Evolutionary conservation across 139 green algal species (phyloP).

Genomic region (Eudorina sp.): DNA sequence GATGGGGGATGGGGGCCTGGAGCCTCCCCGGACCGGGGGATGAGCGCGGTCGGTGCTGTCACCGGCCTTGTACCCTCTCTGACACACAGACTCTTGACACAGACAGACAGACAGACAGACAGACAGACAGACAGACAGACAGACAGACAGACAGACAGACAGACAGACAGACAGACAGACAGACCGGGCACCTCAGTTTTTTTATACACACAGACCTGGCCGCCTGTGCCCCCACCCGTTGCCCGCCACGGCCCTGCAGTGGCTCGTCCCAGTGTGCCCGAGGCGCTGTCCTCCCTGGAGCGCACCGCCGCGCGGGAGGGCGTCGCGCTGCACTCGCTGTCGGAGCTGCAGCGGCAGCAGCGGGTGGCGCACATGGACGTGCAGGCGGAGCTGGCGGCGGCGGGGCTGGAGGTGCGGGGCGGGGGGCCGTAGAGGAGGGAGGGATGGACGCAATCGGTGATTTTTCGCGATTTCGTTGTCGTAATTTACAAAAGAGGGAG

Average conservation of each 20-base stretch:
- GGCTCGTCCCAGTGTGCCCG: slow-evolving; percentile 7
- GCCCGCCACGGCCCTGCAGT: neutral
- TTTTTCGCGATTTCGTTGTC: too few species aligned
- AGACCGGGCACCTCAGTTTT: too few species aligned
- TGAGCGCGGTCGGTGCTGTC: too few species aligned
- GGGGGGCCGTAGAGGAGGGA: neutral
- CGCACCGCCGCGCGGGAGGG: slow-evolving; percentile 4
- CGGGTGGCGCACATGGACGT: slow-evolving; percentile 16
- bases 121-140: too few species aligned
- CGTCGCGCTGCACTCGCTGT: slow-evolving; percentile 14
- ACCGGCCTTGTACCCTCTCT: too few species aligned
- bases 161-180: too few species aligned
- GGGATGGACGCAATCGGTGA: neutral
- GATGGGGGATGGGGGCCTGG: neutral
- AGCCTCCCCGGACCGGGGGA: too few species aligned
- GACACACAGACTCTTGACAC: too few species aligned
- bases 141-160: too few species aligned
- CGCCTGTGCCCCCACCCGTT: neutral
- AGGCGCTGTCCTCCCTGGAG: slow-evolving; percentile 41
- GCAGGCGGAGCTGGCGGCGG: slow-evolving; percentile 55
- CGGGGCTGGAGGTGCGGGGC: slow-evolving; percentile 38
- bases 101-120: too few species aligned
- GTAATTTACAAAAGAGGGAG: too few species aligned
- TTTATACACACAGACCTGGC: too few species aligned
- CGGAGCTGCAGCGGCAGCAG: slow-evolving; percentile 27